Evolutionary conservation across 805 yeast species (phyloP).

Genomic region (Ogataea haglerorum): DNA sequence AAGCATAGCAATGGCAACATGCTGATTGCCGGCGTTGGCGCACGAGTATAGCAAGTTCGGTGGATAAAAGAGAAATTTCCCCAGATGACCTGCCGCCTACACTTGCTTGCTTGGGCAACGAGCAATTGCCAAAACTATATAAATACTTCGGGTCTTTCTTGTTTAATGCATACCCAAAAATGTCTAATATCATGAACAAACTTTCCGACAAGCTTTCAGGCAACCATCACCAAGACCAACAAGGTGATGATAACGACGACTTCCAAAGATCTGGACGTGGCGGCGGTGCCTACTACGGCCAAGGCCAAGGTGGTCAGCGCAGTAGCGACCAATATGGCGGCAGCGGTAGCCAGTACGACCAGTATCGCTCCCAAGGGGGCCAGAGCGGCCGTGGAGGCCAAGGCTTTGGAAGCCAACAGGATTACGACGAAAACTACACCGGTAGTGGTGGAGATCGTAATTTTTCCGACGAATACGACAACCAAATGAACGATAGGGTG

Average conservation of each 20-base stretch:
- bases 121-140: conserved; percentile 4
- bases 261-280: conserved; percentile 1
- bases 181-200: conserved; percentile 12
- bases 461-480: conserved; percentile 8
- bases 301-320: background rate
- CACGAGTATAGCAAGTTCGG: background rate
- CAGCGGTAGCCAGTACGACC: background rate
- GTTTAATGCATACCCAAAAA: background rate
- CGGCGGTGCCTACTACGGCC: background rate
- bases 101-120: conserved; percentile 4
- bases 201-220: conserved; percentile 10
- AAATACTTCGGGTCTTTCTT: background rate
- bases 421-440: background rate
- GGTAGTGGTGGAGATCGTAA: background rate
- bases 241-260: conserved; percentile 4
- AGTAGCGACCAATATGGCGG: conserved; percentile 7
- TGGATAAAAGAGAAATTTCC: too few relatives aligned
- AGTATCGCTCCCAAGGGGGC: background rate
- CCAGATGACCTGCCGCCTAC: background rate
- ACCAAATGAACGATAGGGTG: conserved; percentile 13
- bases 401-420: background rate
- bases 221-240: conserved; percentile 4
- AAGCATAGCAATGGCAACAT: too few relatives aligned
- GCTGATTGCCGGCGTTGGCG: background rate
- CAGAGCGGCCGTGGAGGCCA: background rate